These are phyloP conservation scores for Carpinus viminea DNA, from an alignment of 306 rosid genomes.

Conservation along the genomic window DNA sequence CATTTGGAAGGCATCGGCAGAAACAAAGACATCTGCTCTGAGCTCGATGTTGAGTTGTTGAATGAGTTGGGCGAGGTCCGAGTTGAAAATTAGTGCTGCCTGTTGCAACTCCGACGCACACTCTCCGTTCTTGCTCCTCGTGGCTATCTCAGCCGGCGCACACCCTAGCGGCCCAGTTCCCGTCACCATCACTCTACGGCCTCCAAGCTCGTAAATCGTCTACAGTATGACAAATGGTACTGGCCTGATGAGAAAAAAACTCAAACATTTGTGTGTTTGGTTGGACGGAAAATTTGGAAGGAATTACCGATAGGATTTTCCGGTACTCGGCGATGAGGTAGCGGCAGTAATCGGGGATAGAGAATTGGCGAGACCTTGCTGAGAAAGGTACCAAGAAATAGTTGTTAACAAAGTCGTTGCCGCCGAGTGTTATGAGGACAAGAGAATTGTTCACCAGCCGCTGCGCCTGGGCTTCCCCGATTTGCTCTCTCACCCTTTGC, in stretches of 20 bases:
- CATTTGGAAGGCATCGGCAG: constrained; percentile 50
- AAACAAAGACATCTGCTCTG: constrained; percentile 39
- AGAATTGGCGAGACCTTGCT: constrained; percentile 51
- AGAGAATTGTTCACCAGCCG: constrained; percentile 41
- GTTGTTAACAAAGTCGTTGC: constrained; percentile 72
- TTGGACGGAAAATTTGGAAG: no score
- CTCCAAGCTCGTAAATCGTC: constrained; percentile 51
- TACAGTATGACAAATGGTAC: constrained; percentile 3
- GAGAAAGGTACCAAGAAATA: constrained; percentile 50
- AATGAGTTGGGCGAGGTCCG: constrained; percentile 29
- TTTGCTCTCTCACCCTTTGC: constrained; percentile 34
- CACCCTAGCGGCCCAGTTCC: constrained; percentile 64
- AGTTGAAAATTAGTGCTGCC: constrained; percentile 45
- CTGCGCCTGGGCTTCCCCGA: constrained; percentile 39
- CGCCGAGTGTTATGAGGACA: constrained; percentile 58
- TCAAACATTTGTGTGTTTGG: neutral
- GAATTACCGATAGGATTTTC: constrained; percentile 43
- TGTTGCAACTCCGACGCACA: constrained; percentile 42
- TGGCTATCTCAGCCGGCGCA: constrained; percentile 47
- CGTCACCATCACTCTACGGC: constrained; percentile 51
- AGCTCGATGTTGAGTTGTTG: constrained; percentile 38
- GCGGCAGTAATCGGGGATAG: constrained; percentile 45
- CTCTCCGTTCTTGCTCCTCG: constrained; percentile 47
- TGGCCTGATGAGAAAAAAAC: neutral
- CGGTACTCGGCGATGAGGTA: constrained; percentile 53